A percentile compares a stretch with the other conserved stretches of the same genome.
These are phyloP conservation scores for Macrotyloma uniflorum DNA, from an alignment of 306 rosid species.

Conservation along the genomic window DNA sequence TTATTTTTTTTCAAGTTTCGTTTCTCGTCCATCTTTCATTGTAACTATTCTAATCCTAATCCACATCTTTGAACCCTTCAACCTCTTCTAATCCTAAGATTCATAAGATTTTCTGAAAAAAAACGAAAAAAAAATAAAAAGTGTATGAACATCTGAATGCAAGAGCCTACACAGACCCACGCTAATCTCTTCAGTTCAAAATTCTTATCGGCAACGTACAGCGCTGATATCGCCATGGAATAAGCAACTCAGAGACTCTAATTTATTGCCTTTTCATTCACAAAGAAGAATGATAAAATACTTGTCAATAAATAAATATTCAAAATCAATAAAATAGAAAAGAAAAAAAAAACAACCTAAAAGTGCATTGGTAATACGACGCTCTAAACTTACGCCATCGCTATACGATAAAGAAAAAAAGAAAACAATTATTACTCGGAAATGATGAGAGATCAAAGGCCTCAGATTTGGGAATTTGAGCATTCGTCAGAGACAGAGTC, in stretches of 20 bases:
- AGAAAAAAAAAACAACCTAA: too few relatives aligned
- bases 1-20: too few relatives aligned
- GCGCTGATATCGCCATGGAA: slow-evolving; percentile 67
- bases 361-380: background rate
- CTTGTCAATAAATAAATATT: background rate
- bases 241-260: slow-evolving; percentile 82
- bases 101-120: too few relatives aligned
- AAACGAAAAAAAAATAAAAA: background rate
- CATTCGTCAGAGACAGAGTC: slow-evolving; percentile 44
- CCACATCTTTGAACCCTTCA: too few relatives aligned
- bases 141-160: slow-evolving; percentile 62
- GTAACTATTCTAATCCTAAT: too few relatives aligned
- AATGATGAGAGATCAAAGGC: slow-evolving; percentile 5
- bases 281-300: background rate
- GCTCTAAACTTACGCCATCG: slow-evolving; percentile 12
- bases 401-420: background rate
- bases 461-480: slow-evolving; percentile 43
- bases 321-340: background rate
- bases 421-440: background rate
- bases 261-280: slow-evolving; percentile 66
- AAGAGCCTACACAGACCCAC: slow-evolving; percentile 41
- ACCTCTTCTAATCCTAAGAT: too few relatives aligned
- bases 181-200: slow-evolving; percentile 61
- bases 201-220: slow-evolving; percentile 78
- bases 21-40: too few relatives aligned